Evolutionary conservation across 352 stramenopile genomes (phyloP).

Genomic region (Phytophthora pinifolia): DNA sequence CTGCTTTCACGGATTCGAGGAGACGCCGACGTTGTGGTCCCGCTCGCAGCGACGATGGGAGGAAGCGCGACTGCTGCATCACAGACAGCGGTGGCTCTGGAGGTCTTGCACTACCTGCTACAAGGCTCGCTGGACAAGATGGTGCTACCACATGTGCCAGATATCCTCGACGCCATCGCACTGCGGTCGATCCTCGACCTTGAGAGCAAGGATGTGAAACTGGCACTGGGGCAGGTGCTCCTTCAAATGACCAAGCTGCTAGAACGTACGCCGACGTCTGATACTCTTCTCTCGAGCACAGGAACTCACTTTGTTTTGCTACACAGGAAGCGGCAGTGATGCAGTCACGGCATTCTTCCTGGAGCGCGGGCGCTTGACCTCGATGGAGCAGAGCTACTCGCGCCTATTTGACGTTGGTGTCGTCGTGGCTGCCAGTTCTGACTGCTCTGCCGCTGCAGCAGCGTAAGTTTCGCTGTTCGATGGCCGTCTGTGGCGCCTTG

Average conservation of each 20-base stretch:
- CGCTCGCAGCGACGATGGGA: constrained; percentile 10
- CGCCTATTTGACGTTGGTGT: constrained; percentile 48
- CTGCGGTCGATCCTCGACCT: constrained; percentile 46
- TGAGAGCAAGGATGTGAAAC: constrained; percentile 38
- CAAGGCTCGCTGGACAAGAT: constrained; percentile 56
- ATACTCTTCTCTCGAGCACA: neutral
- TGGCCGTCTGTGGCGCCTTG: neutral
- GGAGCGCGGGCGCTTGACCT: constrained; percentile 45
- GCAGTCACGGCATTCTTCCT: constrained; percentile 56
- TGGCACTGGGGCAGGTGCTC: constrained; percentile 33
- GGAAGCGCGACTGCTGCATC: constrained; percentile 25
- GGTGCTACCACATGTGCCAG: constrained; percentile 58
- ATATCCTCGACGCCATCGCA: constrained; percentile 48
- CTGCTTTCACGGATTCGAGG: constrained; percentile 59
- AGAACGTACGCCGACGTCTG: constrained; percentile 39
- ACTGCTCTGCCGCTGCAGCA: constrained; percentile 16
- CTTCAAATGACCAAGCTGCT: constrained; percentile 41
- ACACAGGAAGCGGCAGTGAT: constrained; percentile 41
- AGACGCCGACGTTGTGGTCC: constrained; percentile 41
- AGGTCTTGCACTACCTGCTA: constrained; percentile 56
- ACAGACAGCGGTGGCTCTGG: constrained; percentile 32
- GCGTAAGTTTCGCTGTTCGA: constrained; percentile 12
- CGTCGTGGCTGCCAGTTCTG: constrained; percentile 26
- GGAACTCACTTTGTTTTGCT: neutral
- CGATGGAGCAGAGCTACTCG: constrained; percentile 40